Base-by-base conservation (phyloP, 2,329 filamentous ascomycete genomes). In the Arthroderma sp. region DNA sequence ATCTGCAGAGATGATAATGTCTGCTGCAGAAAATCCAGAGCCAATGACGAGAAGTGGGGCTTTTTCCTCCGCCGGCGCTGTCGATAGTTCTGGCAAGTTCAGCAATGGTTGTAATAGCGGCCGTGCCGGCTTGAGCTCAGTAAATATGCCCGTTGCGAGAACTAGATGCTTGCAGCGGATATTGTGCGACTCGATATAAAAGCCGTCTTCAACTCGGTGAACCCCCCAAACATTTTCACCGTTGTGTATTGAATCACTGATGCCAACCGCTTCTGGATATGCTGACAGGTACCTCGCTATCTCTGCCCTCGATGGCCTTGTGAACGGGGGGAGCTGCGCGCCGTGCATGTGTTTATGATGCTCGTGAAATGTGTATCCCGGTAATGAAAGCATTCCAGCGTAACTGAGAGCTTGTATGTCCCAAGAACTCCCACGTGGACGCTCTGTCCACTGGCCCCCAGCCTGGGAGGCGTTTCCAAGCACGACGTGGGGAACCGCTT, bases 1-100 rank as follows among this genome's bases (percentile, higher is more conserved):
- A 29, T 68, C 62, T 15, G 71, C 65, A 4, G 74, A 77, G 34
- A 78, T 71, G 41, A 79, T 78, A 3, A 73, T 64, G 59, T 80
- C 76, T 28, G 76, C 76, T 2, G 76, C 76, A 2, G 74, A 76
- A 57, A 79, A 80, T 0, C 76, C 76, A 6, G 75, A 78, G 4
- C 76, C 76, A 40, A 80, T 65, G 4, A 79, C 70, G 3, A 80
- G 64, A 1, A 78, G 54, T 0, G 74, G 71, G 3, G 54, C 51
- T 15, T 40, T 44, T 9, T 46, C 43, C n/a, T 58, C 30, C n/a
- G 31, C 37, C 3, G 44, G 27, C n/a, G 22, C 11, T 5, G 30
- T 29, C 4, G 50, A 29, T 1, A 56, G 46, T 46, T 51, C 44
- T 9, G 53, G 52, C 2, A 65, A 55, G 29, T 54, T 40, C 5